These are phyloP conservation scores for Exserohilum rostratum DNA, from an alignment of 2,329 filamentous ascomycete species.

Conservation along the genomic window DNA sequence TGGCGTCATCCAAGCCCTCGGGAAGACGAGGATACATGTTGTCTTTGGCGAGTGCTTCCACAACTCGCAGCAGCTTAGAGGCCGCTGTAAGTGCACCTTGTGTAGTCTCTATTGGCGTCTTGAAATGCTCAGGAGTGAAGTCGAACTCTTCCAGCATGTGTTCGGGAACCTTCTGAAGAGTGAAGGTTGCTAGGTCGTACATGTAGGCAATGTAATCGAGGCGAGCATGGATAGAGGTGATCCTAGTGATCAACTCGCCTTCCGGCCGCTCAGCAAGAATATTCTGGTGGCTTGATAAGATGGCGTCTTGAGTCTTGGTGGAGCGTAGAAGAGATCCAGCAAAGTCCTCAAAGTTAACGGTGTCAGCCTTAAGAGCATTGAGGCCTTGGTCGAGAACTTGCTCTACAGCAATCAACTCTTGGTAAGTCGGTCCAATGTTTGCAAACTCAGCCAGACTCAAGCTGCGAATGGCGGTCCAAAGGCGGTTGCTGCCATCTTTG, in stretches of 20 bases:
- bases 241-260: slow-evolving; percentile 31
- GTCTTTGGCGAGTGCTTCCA: slow-evolving; percentile 31
- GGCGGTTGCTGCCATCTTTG: slow-evolving; percentile 79
- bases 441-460: slow-evolving; percentile 81
- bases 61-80: slow-evolving; percentile 28
- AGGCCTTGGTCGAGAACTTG: slow-evolving; percentile 87
- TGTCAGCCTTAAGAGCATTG: slow-evolving; percentile 80
- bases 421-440: slow-evolving; percentile 77
- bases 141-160: slow-evolving; percentile 10
- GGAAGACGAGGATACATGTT: slow-evolving; percentile 37
- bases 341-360: slow-evolving; percentile 83
- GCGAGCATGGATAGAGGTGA: slow-evolving; percentile 29
- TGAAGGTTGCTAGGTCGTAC: slow-evolving; percentile 22
- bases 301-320: slow-evolving; percentile 26
- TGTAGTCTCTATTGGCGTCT: slow-evolving; percentile 19
- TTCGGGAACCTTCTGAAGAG: slow-evolving; percentile 14
- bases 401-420: slow-evolving; percentile 91
- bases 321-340: slow-evolving; percentile 74
- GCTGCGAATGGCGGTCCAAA: slow-evolving; percentile 78
- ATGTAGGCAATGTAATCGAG: slow-evolving; percentile 27
- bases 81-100: slow-evolving; percentile 26
- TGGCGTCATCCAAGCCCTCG: slow-evolving; percentile 26
- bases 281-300: slow-evolving; percentile 21
- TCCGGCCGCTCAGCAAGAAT: slow-evolving; percentile 28
- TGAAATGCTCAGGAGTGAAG: slow-evolving; percentile 51